Evolutionary conservation across 1,139 yeast species (phyloP).

Genomic region (Candida pseudoviswanathii): DNA sequence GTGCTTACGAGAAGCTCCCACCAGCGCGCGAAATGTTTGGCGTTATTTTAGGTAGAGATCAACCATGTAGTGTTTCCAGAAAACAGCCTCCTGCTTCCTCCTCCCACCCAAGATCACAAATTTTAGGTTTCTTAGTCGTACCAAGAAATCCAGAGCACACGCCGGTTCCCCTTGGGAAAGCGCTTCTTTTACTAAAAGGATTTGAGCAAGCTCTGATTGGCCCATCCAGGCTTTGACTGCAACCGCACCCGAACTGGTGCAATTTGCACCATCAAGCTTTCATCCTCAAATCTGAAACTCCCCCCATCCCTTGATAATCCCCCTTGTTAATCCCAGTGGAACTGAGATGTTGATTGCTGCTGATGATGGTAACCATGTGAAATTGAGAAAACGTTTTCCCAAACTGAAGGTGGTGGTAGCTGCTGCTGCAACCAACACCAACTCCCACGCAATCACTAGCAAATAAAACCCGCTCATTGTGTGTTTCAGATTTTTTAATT

Average conservation of each 20-base stretch:
- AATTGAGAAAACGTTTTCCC: not conserved
- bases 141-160: no score
- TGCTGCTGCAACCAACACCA: no score
- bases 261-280: no score
- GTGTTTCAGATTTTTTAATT: not conserved
- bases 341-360: not conserved
- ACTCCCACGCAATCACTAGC: not conserved
- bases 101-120: not conserved
- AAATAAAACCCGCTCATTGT: not conserved
- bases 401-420: no score
- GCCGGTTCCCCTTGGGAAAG: no score
- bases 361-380: slow-evolving; percentile 1
- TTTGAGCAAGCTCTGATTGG: no score
- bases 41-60: not conserved
- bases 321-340: slow-evolving; percentile 1
- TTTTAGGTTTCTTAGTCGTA: no score
- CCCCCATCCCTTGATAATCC: not conserved
- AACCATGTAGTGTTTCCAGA: not conserved
- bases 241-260: no score
- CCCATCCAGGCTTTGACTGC: no score
- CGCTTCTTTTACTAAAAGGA: no score
- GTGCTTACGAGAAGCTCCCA: no score
- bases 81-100: not conserved
- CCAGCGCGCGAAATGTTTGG: no score
- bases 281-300: not conserved